Evolutionary conservation across 2,329 filamentous ascomycete genomes (phyloP).

Genomic region (Rhinocladiella mackenziei): DNA sequence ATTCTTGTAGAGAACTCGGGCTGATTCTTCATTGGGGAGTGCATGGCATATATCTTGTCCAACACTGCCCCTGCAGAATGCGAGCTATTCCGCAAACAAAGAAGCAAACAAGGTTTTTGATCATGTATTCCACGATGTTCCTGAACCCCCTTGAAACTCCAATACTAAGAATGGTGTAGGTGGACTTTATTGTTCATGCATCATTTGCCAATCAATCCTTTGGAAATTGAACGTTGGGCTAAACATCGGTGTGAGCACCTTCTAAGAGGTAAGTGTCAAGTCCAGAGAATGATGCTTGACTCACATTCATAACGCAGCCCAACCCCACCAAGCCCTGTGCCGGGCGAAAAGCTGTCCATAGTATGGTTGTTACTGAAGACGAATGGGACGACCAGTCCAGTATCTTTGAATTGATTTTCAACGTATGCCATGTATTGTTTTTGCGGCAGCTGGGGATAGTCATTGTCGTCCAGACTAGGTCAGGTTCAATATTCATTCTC

Average conservation of each 20-base stretch:
- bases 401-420: constrained; percentile 61
- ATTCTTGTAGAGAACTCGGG: constrained; percentile 76
- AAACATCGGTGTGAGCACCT: too few species aligned
- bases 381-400: constrained; percentile 68
- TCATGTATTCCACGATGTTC: too few species aligned
- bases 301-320: too few species aligned
- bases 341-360: constrained; percentile 60
- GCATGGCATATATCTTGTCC: constrained; percentile 51
- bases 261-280: too few species aligned
- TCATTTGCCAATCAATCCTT: too few species aligned
- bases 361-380: constrained; percentile 69
- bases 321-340: constrained; percentile 47
- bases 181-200: too few species aligned
- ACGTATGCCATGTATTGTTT: constrained; percentile 66
- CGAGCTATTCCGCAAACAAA: constrained; percentile 29
- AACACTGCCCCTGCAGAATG: constrained; percentile 9
- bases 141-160: too few species aligned
- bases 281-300: too few species aligned
- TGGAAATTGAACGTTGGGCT: too few species aligned
- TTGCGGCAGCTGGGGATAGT: too few species aligned
- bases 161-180: too few species aligned
- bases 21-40: constrained; percentile 67
- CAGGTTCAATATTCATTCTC: constrained; percentile 70
- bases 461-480: constrained; percentile 4
- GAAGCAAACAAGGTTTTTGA: constrained; percentile 38